These are phyloP conservation scores for Xanthoconium separans DNA, from an alignment of 1,284 basidiomycete species.

Conservation along the genomic window DNA sequence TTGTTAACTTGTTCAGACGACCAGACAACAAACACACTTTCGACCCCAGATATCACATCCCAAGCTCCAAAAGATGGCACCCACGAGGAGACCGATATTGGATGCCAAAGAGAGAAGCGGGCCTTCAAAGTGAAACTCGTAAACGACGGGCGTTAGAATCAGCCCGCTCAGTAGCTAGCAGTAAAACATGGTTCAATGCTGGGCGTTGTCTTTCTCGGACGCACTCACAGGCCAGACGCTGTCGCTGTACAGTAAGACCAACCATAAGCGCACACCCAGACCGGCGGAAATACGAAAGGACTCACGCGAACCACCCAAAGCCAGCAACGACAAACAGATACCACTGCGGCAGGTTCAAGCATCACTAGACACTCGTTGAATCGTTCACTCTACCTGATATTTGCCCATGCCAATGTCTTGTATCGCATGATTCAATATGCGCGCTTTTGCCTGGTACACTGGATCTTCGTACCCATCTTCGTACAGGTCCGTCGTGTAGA, in stretches of 20 bases:
- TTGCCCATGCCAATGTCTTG: conserved; percentile 67
- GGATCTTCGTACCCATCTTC: conserved; percentile 50
- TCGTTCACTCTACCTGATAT: conserved; percentile 53
- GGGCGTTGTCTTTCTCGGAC: not conserved
- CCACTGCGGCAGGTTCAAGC: conserved; percentile 39
- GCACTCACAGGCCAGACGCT: conserved; percentile 48
- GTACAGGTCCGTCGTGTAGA: conserved; percentile 32
- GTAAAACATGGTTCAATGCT: not conserved
- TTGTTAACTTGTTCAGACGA: not conserved
- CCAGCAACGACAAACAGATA: conserved; percentile 57
- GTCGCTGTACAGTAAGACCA: conserved; percentile 31
- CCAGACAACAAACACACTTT: conserved; percentile 33
- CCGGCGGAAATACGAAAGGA: conserved; percentile 1
- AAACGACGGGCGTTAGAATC: conserved; percentile 54
- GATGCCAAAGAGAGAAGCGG: conserved; percentile 59
- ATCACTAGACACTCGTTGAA: not conserved
- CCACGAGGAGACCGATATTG: conserved; percentile 62
- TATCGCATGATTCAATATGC: conserved; percentile 54
- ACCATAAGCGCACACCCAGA: not conserved
- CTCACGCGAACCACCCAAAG: conserved; percentile 73
- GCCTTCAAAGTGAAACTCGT: conserved; percentile 55
- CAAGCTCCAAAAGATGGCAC: conserved; percentile 65
- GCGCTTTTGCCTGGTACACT: conserved; percentile 56
- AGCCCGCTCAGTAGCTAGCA: conserved; percentile 50
- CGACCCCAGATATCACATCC: conserved; percentile 67